phyloP scores from a whole-genome alignment of 2,329 filamentous ascomycete species.

The Aspergillus spinulosporus region DNA sequence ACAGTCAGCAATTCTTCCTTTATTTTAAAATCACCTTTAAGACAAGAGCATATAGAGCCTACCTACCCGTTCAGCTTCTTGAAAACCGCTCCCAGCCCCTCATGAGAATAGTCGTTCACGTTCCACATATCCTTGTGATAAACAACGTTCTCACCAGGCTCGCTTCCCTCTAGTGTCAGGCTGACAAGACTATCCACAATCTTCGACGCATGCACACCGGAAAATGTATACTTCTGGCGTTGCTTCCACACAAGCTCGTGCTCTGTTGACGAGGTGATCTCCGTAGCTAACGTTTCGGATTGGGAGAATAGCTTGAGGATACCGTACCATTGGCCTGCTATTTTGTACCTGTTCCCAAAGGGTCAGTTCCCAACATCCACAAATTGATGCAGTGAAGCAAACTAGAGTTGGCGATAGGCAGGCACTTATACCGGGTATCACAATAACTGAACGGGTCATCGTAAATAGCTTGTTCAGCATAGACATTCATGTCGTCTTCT shows the following conservation, averaged over 20 bases:
- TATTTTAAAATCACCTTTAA: background rate
- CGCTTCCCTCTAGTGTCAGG: slow-evolving; percentile 7
- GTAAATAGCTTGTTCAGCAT: slow-evolving; percentile 15
- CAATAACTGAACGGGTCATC: slow-evolving; percentile 20
- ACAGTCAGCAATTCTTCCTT: background rate
- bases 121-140: slow-evolving; percentile 21
- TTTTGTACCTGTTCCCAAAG: slow-evolving; percentile 9
- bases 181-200: slow-evolving; percentile 16
- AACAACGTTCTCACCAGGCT: slow-evolving; percentile 11
- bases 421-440: slow-evolving; percentile 14
- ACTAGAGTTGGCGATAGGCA: too few relatives aligned
- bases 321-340: slow-evolving; percentile 18
- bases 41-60: background rate
- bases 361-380: too few relatives aligned
- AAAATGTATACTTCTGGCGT: slow-evolving; percentile 12
- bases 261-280: slow-evolving; percentile 2
- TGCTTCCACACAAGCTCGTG: slow-evolving; percentile 17
- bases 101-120: slow-evolving; percentile 14
- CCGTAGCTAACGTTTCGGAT: slow-evolving; percentile 15
- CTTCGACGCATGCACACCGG: slow-evolving; percentile 7
- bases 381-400: too few relatives aligned
- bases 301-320: slow-evolving; percentile 15
- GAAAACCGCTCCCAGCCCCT: slow-evolving; percentile 11
- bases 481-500: slow-evolving; percentile 15
- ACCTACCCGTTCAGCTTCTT: slow-evolving; percentile 19